Conservation (phyloP, 306 rosid species). For the Lathyrus oleraceus region DNA sequence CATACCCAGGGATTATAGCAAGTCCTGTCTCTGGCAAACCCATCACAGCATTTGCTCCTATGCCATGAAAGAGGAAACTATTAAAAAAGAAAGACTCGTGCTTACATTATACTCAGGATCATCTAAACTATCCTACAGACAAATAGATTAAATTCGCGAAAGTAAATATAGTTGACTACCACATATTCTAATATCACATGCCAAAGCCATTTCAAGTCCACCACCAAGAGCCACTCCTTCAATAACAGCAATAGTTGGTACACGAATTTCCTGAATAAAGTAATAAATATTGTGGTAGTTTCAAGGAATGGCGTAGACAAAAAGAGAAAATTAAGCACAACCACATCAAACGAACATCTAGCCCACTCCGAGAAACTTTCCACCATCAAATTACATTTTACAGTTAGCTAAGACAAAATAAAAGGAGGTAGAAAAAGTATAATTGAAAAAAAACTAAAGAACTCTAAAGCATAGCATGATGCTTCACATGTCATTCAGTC, state of each 20-base stretch:
- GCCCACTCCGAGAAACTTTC: neutral
- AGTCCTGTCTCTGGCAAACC: constrained; percentile 98
- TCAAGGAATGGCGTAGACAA: constrained; percentile 25
- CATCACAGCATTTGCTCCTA: constrained; percentile 76
- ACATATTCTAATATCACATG: constrained; percentile 95
- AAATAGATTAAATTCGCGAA: constrained; percentile 11
- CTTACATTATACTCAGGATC: constrained; percentile 16
- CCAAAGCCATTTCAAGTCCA: constrained; percentile 94
- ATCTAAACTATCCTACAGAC: constrained; percentile 28
- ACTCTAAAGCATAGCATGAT: neutral
- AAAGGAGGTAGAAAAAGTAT: neutral
- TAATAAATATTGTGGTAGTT: constrained; percentile 30
- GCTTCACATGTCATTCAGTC: constrained; percentile 23
- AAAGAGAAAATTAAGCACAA: constrained; percentile 6
- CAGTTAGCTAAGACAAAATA: neutral
- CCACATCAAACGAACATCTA: constrained; percentile 23
- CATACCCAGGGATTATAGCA: constrained; percentile 96
- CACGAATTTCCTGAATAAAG: constrained; percentile 54
- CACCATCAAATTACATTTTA: constrained; percentile 4
- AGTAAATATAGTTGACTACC: constrained; percentile 49
- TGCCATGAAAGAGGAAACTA: constrained; percentile 34
- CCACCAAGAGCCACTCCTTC: constrained; percentile 97
- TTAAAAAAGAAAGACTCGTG: constrained; percentile 24
- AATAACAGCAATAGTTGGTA: constrained; percentile 86
- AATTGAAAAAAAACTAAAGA: constrained; percentile 24